These are phyloP conservation scores for Coniochaeta sp. DNA, from an alignment of 2,329 filamentous ascomycete genomes.

Conservation along the genomic window DNA sequence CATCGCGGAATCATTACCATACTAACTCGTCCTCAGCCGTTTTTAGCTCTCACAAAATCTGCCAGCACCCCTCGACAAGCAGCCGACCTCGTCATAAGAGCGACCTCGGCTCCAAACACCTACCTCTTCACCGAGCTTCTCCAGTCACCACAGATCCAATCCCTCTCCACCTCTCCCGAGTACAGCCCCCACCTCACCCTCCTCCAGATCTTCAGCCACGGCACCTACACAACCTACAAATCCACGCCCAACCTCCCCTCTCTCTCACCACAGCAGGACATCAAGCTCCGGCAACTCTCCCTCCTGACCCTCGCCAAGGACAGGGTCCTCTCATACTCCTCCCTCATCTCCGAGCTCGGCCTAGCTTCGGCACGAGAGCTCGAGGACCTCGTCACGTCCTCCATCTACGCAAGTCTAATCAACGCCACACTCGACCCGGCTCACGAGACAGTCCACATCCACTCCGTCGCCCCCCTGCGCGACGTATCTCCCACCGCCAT, in stretches of 20 bases:
- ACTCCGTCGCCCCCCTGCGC: constrained; percentile 74
- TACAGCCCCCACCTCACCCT: constrained; percentile 58
- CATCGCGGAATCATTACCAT: too few species aligned
- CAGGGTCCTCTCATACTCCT: constrained; percentile 62
- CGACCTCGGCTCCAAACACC: constrained; percentile 82
- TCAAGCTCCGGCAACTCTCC: constrained; percentile 86
- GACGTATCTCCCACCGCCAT: constrained; percentile 73
- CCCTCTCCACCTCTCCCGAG: constrained; percentile 51
- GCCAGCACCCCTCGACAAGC: constrained; percentile 77
- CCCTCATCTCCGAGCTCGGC: constrained; percentile 58
- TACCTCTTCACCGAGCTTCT: constrained; percentile 95
- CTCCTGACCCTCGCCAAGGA: constrained; percentile 71
- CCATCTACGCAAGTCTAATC: constrained; percentile 80
- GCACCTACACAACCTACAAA: constrained; percentile 72
- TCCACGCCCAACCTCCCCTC: constrained; percentile 49
- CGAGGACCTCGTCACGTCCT: constrained; percentile 78
- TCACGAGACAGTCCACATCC: constrained; percentile 66
- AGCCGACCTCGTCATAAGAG: constrained; percentile 77
- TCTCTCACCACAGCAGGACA: constrained; percentile 63
- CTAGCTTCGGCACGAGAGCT: constrained; percentile 62
- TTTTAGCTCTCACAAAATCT: constrained; percentile 79
- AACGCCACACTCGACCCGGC: constrained; percentile 77
- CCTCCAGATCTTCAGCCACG: constrained; percentile 86
- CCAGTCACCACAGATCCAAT: constrained; percentile 68
- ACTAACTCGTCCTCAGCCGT: constrained; percentile 60